Base-by-base conservation (phyloP, 1,284 basidiomycete genomes). In the Ganoderma resinaceum region DNA sequence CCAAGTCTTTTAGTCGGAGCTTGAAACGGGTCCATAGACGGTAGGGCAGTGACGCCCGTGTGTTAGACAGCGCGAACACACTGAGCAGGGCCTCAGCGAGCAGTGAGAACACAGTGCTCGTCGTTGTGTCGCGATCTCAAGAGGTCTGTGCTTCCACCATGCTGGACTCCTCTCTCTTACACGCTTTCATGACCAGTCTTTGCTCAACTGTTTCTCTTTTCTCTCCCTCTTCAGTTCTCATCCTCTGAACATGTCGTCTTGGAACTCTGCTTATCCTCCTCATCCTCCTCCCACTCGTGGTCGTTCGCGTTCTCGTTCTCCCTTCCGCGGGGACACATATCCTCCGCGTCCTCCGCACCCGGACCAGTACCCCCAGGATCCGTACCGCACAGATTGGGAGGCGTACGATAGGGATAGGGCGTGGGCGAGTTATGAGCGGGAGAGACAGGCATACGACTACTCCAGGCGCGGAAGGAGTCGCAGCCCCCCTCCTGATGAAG, bases 131-230 rank as follows among this genome's bases (percentile, higher is more conserved):
- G 85, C 85, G 86, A 83, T 86, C 82, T 84, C 85, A 83, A 82
- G 91, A 94, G 92, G 92, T 94, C 92, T 92, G 92, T 94, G 86
- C 89, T 90, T 90, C 87, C 81, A 87, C 89, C 87, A 93, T 94
- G 92, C 90, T 89, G 90, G 89, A 86, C 90, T 87, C 85, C 83
- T 83, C 83, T 85, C 82, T 83, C 80, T 80, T 76, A 78, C 80
- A 80, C 73, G 84, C 88, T 87, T 86, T 91, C 85, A 90, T 90
- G 76, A 76, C 75, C 78, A 78, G 73, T 77, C 75, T 70, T 88
- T 86, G 85, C 87, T 81, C 83, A 83, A 82, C 82, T 81, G 83
- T 80, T 87, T 86, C 83, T 86, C 84, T 88, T 86, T 80, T 88
- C 84, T 87, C 82, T 84, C 83, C 82, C 83, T 89, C 87, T 83